Percentiles rank a stretch among this genome's conserved stretches.
Evolutionary conservation across 768 basidiomycete genomes (phyloP).

Genomic region (Lactifluus rugatus): DNA sequence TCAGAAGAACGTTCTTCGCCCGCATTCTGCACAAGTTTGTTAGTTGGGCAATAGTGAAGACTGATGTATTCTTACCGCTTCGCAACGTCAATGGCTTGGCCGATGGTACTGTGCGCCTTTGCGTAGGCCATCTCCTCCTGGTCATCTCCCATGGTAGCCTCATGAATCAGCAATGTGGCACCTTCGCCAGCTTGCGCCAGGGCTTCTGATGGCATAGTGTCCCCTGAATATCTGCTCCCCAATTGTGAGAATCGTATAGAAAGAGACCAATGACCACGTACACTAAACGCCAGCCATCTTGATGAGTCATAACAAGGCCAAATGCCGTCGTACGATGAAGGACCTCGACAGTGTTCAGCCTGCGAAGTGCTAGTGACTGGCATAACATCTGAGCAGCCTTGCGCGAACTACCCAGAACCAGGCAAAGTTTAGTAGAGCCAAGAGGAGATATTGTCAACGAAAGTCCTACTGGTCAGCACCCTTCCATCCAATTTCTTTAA

Average conservation of each 20-base stretch:
- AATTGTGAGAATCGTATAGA: constrained; percentile 16
- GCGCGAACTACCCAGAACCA: constrained; percentile 8
- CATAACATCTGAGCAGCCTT: constrained; percentile 15
- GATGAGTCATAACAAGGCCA: constrained; percentile 14
- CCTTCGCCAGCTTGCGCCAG: constrained; percentile 54
- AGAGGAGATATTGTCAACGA: not conserved
- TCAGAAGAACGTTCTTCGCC: constrained; percentile 77
- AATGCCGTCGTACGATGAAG: constrained; percentile 18
- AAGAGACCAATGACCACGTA: not conserved
- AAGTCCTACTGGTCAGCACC: constrained; percentile 1
- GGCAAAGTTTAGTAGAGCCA: not conserved
- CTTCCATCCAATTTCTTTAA: not conserved
- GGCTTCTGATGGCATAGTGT: constrained; percentile 68
- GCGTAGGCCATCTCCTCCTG: constrained; percentile 57
- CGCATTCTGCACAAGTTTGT: constrained; percentile 51
- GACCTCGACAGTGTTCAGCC: constrained; percentile 14
- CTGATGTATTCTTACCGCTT: constrained; percentile 38
- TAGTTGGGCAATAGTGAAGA: not conserved
- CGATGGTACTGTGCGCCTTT: constrained; percentile 86
- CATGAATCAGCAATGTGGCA: constrained; percentile 84
- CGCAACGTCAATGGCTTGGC: constrained; percentile 77
- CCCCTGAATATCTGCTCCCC: constrained; percentile 74
- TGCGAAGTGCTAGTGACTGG: constrained; percentile 9
- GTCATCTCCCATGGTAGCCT: constrained; percentile 87
- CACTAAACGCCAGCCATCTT: constrained; percentile 20